Evolutionary conservation across 441 rosid species (phyloP).

Genomic region (Populus tomentosa): DNA sequence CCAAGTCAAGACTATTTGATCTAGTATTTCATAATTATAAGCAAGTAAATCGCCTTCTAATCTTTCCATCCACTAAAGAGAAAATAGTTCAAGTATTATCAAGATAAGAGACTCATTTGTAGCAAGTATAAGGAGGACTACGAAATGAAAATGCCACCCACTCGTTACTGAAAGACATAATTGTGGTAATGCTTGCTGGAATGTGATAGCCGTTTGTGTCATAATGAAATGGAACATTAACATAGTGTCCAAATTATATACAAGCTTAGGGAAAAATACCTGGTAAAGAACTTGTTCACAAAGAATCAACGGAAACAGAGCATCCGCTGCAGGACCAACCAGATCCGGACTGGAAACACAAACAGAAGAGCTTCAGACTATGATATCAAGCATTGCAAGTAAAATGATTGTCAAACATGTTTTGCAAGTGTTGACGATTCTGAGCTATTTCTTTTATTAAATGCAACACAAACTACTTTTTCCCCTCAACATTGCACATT

Average conservation of each 20-base stretch:
- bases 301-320: conserved; percentile 89
- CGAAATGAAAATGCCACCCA: neutral
- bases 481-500: neutral
- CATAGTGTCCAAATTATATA: neutral
- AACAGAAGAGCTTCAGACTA: conserved; percentile 15
- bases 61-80: neutral
- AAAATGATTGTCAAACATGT: conserved; percentile 3
- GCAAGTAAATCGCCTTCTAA: neutral
- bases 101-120: neutral
- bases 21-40: neutral
- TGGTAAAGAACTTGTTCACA: conserved; percentile 87
- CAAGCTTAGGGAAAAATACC: conserved; percentile 34
- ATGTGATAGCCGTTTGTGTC: neutral
- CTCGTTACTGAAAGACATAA: neutral
- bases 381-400: neutral
- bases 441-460: neutral
- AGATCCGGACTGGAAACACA: conserved; percentile 67
- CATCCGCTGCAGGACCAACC: conserved; percentile 92
- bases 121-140: neutral
- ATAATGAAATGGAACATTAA: neutral
- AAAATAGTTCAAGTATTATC: neutral
- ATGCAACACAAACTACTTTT: neutral
- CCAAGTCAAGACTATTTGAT: neutral
- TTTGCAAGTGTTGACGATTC: neutral
- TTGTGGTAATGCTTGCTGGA: neutral